A percentile compares a stretch with the other conserved stretches of the same genome.
Evolutionary conservation across 1,139 yeast species (phyloP).

Genomic region (Taphrina deformans): DNA sequence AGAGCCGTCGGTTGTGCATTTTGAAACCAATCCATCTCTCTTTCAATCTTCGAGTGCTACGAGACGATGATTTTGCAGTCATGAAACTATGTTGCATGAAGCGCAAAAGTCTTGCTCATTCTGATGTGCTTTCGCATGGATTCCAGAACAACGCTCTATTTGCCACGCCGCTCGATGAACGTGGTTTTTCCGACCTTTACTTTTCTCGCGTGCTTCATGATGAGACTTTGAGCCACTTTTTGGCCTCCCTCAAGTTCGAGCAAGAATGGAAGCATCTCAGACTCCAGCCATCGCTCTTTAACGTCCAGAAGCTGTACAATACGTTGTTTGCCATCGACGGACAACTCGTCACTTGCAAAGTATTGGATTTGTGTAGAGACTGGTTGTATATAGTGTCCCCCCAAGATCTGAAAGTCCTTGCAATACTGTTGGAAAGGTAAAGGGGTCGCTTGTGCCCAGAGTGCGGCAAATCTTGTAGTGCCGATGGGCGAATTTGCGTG

Average conservation of each 20-base stretch:
- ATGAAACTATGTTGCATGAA: no score
- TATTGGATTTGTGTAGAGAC: constrained; percentile 17
- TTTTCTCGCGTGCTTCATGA: constrained; percentile 28
- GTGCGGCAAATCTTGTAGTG: background rate
- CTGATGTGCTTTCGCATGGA: no score
- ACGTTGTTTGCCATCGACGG: constrained; percentile 14
- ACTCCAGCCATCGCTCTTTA: constrained; percentile 22
- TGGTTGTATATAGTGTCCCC: constrained; percentile 17
- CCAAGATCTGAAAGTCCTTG: background rate
- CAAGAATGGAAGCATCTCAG: constrained; percentile 17
- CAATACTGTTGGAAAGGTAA: background rate
- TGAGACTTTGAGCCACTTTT: constrained; percentile 9
- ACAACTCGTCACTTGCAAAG: background rate
- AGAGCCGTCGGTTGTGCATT: background rate
- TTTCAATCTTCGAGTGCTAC: no score
- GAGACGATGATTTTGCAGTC: no score
- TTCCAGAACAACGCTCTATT: background rate
- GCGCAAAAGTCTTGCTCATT: no score
- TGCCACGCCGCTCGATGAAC: constrained; percentile 23
- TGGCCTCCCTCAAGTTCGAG: constrained; percentile 12
- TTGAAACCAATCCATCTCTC: background rate
- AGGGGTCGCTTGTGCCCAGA: constrained; percentile 14
- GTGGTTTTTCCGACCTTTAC: constrained; percentile 24
- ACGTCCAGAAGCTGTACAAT: constrained; percentile 9
- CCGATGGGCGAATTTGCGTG: constrained; percentile 5